Evolutionary conservation across 495 filamentous ascomycete genomes (phyloP).

Genomic region (Aspergillus asperescens): DNA sequence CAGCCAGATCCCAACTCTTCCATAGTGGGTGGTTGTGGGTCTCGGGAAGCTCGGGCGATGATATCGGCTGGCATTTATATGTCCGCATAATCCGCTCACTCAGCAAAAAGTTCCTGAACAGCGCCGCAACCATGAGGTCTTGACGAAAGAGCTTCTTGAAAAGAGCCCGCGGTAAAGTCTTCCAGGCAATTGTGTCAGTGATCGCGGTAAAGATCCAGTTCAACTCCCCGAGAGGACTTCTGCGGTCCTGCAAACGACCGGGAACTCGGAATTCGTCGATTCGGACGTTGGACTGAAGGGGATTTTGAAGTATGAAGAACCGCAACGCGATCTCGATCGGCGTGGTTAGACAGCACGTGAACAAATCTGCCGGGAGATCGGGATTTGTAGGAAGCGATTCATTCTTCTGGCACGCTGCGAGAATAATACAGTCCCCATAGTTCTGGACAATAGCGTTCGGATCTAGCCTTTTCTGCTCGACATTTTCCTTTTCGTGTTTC

Average conservation of each 20-base stretch:
- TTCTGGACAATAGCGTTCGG: constrained; percentile 65
- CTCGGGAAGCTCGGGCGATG: constrained; percentile 79
- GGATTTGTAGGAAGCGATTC: constrained; percentile 98
- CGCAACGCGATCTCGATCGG: constrained; percentile 95
- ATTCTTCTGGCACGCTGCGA: constrained; percentile 82
- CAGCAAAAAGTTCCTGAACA: constrained; percentile 94
- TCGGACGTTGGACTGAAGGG: constrained; percentile 66
- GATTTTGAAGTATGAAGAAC: constrained; percentile 92
- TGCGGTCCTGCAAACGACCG: constrained; percentile 82
- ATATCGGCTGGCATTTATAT: constrained; percentile 90
- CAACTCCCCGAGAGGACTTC: constrained; percentile 90
- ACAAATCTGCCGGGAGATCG: constrained; percentile 87
- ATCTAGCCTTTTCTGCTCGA: constrained; percentile 64
- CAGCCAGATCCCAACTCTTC: constrained; percentile 96
- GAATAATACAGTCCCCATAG: constrained; percentile 77
- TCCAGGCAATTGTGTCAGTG: constrained; percentile 99
- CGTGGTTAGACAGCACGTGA: constrained; percentile 92
- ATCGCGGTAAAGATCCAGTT: constrained; percentile 99
- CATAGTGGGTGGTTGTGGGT: constrained; percentile 91
- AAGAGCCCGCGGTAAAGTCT: constrained; percentile 75
- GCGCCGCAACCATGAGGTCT: constrained; percentile 97
- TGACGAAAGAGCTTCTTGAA: constrained; percentile 97
- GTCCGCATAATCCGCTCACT: constrained; percentile 93
- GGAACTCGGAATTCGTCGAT: constrained; percentile 74
- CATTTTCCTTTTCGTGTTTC: constrained; percentile 83